phyloP scores from a whole-genome alignment of 371 early-diverging fungal species.

The Mucor plumbeus region DNA sequence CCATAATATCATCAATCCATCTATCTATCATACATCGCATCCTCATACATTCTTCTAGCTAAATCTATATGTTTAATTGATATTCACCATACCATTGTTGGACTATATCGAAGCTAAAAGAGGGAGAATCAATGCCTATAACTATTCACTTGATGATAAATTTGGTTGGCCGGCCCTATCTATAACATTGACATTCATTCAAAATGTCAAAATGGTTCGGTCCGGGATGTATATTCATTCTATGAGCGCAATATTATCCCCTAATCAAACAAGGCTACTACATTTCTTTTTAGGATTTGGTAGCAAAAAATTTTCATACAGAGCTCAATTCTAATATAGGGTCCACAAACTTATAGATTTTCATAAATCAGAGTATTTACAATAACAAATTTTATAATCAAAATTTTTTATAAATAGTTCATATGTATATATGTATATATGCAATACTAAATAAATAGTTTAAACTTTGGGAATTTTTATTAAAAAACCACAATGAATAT shows the following conservation, averaged over 20 bases:
- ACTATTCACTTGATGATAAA: conserved; percentile 17
- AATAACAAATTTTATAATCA: not conserved
- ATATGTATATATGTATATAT: no score
- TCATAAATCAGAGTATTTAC: no score
- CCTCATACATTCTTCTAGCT: not conserved
- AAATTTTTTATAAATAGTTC: not conserved
- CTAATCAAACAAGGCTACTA: no score
- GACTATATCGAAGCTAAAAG: conserved; percentile 40
- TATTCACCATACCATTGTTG: conserved; percentile 34
- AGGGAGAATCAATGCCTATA: conserved; percentile 25
- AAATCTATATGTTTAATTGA: conserved; percentile 1
- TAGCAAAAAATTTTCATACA: not conserved
- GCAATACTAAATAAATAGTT: not conserved
- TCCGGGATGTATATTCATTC: not conserved
- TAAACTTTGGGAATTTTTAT: conserved; percentile 2
- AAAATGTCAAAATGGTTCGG: not conserved
- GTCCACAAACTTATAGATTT: not conserved
- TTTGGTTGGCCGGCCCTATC: conserved; percentile 16
- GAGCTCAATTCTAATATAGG: not conserved
- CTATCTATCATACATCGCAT: not conserved
- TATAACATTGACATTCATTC: not conserved
- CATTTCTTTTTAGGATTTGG: no score
- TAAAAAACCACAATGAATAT: conserved; percentile 15
- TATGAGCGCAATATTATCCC: no score
- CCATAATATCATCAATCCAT: conserved; percentile 17